Evolutionary conservation across 805 yeast genomes (phyloP), one percentile per base, ranked within the genome.

Genomic region (Alloascoidea africana): DNA sequence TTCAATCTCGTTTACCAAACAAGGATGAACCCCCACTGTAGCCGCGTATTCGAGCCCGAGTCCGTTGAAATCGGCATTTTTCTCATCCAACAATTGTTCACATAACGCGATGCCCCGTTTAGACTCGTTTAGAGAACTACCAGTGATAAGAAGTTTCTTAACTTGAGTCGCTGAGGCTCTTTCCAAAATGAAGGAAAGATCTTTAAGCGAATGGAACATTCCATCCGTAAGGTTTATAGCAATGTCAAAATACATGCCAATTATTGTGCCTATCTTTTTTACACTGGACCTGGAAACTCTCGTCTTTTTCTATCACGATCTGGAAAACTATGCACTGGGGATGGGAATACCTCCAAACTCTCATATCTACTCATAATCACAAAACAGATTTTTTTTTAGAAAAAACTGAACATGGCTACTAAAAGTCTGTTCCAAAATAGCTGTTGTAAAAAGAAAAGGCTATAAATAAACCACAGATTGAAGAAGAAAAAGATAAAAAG

Each of bases 21-120:
- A 89, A 0, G 99, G 99, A 59, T 91, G 99, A 2, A 89, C 93
- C 8, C 99, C 98, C 2, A 76, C 87, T 0, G 98, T 91, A 16
- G 81, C 72, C 42, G 60, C 68, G 18, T 76, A 52, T 5, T 42
- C 41, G 5, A 44, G 55, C 5, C 42, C 41, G 5, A 44, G 55
- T 16, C 41, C 40, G 2, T 36, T 30, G 13, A 43, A 48, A 5
- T 49, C 51, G 16, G 27, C 36, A 27, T 34, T 45, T 6, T 53
- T 36, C 17, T 44, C 49, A 11, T 39, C 37, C 3, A 60, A 58
- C 39, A 58, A 55, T 36, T 54, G 42, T 2, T 51, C 43, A 32
- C 81, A 75, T 18, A 87, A 50, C 13, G 64, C 66, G 14, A 82
- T 54, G 4, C 86, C 80, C n/a, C 63, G 59, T 27, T 53, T 48